Conservation (phyloP, 2,329 filamentous ascomycete genomes). For the Pseudogymnoascus sp. region DNA sequence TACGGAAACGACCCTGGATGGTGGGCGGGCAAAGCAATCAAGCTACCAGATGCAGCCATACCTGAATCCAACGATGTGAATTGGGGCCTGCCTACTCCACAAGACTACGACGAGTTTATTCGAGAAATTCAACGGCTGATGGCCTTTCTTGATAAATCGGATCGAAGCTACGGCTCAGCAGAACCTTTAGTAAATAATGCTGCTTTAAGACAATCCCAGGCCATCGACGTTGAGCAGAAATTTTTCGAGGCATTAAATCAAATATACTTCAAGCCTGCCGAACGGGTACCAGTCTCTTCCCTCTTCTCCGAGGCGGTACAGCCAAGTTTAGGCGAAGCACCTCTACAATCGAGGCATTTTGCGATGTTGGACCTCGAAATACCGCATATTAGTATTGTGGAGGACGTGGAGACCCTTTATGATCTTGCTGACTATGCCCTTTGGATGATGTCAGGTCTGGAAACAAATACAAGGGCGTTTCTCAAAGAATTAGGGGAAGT, state of each 20-base stretch:
- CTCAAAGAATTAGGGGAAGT: slow-evolving; percentile 39
- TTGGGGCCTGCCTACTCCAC: neutral
- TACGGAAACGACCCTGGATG: slow-evolving; percentile 53
- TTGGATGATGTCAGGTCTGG: slow-evolving; percentile 21
- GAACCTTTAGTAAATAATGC: slow-evolving; percentile 36
- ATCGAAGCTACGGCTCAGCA: slow-evolving; percentile 52
- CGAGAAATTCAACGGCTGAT: slow-evolving; percentile 56
- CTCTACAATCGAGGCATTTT: slow-evolving; percentile 19
- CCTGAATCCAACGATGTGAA: slow-evolving; percentile 13
- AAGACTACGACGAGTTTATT: slow-evolving; percentile 34
- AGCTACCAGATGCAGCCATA: slow-evolving; percentile 8
- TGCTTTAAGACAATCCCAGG: slow-evolving; percentile 18
- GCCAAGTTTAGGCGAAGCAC: neutral
- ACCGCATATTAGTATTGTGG: slow-evolving; percentile 19
- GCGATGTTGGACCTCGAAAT: slow-evolving; percentile 25
- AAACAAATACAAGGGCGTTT: slow-evolving; percentile 22
- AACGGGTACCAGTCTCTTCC: slow-evolving; percentile 3
- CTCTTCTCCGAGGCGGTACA: slow-evolving; percentile 10
- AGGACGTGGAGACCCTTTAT: slow-evolving; percentile 25
- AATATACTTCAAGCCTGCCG: neutral
- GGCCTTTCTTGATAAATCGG: slow-evolving; percentile 55
- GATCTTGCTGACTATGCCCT: slow-evolving; percentile 28
- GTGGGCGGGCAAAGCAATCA: slow-evolving; percentile 53
- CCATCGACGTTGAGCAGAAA: slow-evolving; percentile 19
- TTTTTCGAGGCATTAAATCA: slow-evolving; percentile 17